phyloP scores from a whole-genome alignment of 2,329 filamentous ascomycete species.

The Scopulariopsis brevicaulis region DNA sequence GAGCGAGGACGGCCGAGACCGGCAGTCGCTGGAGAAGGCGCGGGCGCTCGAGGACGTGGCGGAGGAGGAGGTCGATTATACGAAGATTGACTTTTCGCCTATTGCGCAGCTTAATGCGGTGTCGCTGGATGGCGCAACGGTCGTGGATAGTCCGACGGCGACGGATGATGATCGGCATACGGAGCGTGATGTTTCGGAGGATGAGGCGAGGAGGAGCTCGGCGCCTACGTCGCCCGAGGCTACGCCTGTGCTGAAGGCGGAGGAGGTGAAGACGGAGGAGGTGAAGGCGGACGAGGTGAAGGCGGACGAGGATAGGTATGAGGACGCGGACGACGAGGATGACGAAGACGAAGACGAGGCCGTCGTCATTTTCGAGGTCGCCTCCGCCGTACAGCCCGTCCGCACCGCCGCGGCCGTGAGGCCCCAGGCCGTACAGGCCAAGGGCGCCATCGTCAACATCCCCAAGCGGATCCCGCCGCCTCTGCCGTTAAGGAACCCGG shows the following conservation, averaged over 20 bases:
- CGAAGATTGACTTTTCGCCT: constrained; percentile 42
- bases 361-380: constrained; percentile 59
- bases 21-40: constrained; percentile 23
- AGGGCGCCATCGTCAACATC: constrained; percentile 75
- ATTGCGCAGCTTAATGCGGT: constrained; percentile 30
- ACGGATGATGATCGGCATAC: constrained; percentile 7
- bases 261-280: constrained; percentile 33
- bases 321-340: constrained; percentile 19
- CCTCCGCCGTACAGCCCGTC: constrained; percentile 38
- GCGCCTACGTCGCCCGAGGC: constrained; percentile 14
- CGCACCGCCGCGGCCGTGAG: constrained; percentile 41
- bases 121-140: constrained; percentile 17
- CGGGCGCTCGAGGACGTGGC: constrained; percentile 27
- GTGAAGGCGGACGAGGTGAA: constrained; percentile 35
- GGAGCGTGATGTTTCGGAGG: neutral
- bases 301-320: constrained; percentile 41
- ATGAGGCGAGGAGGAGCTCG: constrained; percentile 12
- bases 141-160: constrained; percentile 6
- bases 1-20: constrained; percentile 37
- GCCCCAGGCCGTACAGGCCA: constrained; percentile 56
- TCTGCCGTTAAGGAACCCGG: constrained; percentile 66
- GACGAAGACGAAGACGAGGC: constrained; percentile 47
- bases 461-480: constrained; percentile 69
- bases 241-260: neutral
- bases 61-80: constrained; percentile 44